Base-by-base conservation (phyloP, 2,329 filamentous ascomycete genomes). In the Aspergillus sp. region DNA sequence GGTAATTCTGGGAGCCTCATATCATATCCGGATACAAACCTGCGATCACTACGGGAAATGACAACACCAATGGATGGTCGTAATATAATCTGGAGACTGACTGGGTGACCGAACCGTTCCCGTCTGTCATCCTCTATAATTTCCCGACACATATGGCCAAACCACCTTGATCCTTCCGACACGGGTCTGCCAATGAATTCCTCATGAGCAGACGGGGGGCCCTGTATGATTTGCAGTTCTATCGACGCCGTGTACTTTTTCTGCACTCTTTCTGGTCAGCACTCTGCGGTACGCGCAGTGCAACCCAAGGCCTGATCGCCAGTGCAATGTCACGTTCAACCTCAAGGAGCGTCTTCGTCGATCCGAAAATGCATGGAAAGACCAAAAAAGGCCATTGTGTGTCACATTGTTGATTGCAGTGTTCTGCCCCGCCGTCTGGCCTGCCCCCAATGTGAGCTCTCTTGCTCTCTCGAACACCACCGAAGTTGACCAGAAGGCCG, bases 301-400 rank as follows among this genome's bases (percentile, higher is more conserved):
- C 36, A 39, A 39, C 36, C 19, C 36, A 38, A 40, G 26, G 30
- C 32, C 32, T 26, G 44, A 48, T 43, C 44, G 29, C 34, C 41
- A 26, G 35, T 32, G 35, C 46, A 44, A 47, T 51, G 46, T 48
- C 51, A 52, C 51, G 44, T 52, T 49, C 44, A 33, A 8, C 41
- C 28, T 34, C 36, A 29, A 29, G 39, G 41, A 41, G 29, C 41
- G 36, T 35, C 28, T 10, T 38, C 12, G 12, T 42, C 38, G 10
- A 49, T 45, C 33, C 34, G 48, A 50, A 47, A 42, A 50, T 45
- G 48, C 45, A 50, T 47, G 30, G 45, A 50, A 47, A 28, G 27
- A 44, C 36, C 48, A 45, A 39, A 46, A 39, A 43, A n/a, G 41
- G 29, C 29, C 8, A 32, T 8, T 12, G 38, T 33, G 12, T 41